A percentile compares a stretch with the other conserved stretches of the same genome.
phyloP scores from a whole-genome alignment of 495 filamentous ascomycete genomes.

The Podospora anserina region DNA sequence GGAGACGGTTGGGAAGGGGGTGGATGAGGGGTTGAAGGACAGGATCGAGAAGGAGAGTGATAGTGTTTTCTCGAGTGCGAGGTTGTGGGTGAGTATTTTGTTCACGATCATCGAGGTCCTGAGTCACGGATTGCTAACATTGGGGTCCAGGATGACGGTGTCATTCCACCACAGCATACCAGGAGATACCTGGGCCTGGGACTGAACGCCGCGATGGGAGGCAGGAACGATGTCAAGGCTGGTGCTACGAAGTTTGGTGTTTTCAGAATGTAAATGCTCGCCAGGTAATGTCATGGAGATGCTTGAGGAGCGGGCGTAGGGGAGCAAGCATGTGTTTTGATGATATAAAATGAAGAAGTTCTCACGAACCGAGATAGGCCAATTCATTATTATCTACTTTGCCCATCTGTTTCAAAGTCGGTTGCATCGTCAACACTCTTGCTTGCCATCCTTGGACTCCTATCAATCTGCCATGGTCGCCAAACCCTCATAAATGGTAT shows the following conservation, averaged over 20 bases:
- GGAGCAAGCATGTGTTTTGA: constrained; percentile 1
- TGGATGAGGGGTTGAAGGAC: constrained; percentile 74
- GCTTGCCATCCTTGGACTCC: not conserved
- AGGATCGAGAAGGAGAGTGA: constrained; percentile 90
- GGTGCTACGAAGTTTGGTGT: constrained; percentile 82
- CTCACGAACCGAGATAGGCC: not conserved
- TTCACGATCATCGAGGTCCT: too few species aligned
- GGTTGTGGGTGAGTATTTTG: constrained; percentile 68
- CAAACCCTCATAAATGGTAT: too few species aligned
- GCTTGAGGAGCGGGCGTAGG: constrained; percentile 3
- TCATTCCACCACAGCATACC: constrained; percentile 88
- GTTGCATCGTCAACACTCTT: not conserved
- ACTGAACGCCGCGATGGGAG: constrained; percentile 71
- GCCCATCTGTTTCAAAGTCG: not conserved
- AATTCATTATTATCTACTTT: not conserved
- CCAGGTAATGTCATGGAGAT: not conserved
- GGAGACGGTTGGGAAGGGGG: constrained; percentile 84
- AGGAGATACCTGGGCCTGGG: constrained; percentile 78
- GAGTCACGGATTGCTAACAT: constrained; percentile 26
- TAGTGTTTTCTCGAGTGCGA: constrained; percentile 79
- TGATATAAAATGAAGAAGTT: not conserved
- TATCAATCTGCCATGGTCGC: too few species aligned
- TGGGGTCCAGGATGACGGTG: constrained; percentile 68
- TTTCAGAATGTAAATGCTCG: constrained; percentile 76
- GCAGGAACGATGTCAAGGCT: constrained; percentile 55